Evolutionary conservation across 192 early-diverging fungal species (phyloP).

Genomic region (Coemansia sp.): DNA sequence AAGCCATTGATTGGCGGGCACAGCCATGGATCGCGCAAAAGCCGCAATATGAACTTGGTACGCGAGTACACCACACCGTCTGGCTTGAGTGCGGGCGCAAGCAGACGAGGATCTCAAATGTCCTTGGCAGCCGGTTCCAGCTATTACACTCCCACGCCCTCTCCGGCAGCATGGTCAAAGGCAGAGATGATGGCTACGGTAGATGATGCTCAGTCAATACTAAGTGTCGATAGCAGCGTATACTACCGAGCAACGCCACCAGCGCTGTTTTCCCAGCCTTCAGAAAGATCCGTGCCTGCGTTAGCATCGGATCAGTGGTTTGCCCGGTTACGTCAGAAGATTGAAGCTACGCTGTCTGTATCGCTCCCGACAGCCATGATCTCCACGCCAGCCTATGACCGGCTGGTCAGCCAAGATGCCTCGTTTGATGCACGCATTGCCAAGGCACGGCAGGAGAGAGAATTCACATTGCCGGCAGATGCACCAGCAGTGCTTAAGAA

Average conservation of each 20-base stretch:
- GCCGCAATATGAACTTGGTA: conserved; percentile 28
- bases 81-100: neutral
- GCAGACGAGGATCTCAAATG: neutral
- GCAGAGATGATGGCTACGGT: conserved; percentile 1
- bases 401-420: conserved; percentile 17
- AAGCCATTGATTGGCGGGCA: conserved; percentile 12
- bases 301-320: conserved; percentile 26
- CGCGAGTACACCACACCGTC: conserved; percentile 28
- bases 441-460: conserved; percentile 13
- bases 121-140: neutral
- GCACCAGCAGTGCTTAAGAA: conserved; percentile 21
- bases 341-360: conserved; percentile 32
- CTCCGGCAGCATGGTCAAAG: too few species aligned
- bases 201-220: conserved; percentile 23
- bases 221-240: conserved; percentile 37
- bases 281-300: neutral
- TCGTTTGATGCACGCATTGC: conserved; percentile 29
- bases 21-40: conserved; percentile 1
- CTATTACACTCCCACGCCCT: neutral
- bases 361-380: conserved; percentile 7
- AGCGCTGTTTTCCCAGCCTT: neutral
- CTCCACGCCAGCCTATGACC: conserved; percentile 41
- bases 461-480: conserved; percentile 23
- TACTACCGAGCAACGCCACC: neutral
- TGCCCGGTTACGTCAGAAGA: conserved; percentile 36